A percentile compares a stretch with the other conserved stretches of the same genome.
These are phyloP conservation scores for Rehmannia glutinosa DNA, from an alignment of 257 asterid species.

Conservation along the genomic window DNA sequence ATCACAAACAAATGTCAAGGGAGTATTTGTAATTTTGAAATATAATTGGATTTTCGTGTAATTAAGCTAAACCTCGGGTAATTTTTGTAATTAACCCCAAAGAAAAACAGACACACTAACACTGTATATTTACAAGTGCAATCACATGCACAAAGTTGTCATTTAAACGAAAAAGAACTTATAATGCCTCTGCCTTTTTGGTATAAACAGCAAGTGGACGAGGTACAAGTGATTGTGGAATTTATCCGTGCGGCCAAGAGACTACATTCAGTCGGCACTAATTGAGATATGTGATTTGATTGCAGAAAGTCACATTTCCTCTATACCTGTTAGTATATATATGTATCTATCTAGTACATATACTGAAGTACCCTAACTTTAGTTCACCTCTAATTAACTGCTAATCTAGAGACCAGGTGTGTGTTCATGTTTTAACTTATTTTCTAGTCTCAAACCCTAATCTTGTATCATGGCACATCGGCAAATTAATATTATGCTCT, in stretches of 20 bases:
- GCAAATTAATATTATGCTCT: slow-evolving; percentile 16
- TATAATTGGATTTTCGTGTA: no score
- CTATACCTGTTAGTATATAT: slow-evolving; percentile 36
- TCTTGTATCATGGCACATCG: slow-evolving; percentile 26
- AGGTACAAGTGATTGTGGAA: slow-evolving; percentile 76
- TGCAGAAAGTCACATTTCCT: slow-evolving; percentile 11
- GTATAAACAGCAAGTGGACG: slow-evolving; percentile 63
- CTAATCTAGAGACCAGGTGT: slow-evolving; percentile 45
- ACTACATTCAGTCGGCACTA: slow-evolving; percentile 41
- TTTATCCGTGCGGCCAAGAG: slow-evolving; percentile 82
- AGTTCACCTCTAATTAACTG: slow-evolving; percentile 44
- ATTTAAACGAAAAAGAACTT: not conserved
- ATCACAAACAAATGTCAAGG: no score
- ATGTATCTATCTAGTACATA: slow-evolving; percentile 16
- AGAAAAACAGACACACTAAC: not conserved
- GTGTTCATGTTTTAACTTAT: slow-evolving; percentile 14
- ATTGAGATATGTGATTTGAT: slow-evolving; percentile 29
- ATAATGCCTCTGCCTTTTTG: slow-evolving; percentile 3
- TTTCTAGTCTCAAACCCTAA: slow-evolving; percentile 31
- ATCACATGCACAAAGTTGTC: not conserved
- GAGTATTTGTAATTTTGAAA: no score
- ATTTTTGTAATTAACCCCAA: no score
- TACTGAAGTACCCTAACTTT: slow-evolving; percentile 30
- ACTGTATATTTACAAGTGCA: not conserved
- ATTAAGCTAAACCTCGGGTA: no score